A percentile compares a stretch with the other conserved stretches of the same genome.
These are phyloP conservation scores for Melastoma malabathricum DNA, from an alignment of 345 rosid species.

Conservation along the genomic window DNA sequence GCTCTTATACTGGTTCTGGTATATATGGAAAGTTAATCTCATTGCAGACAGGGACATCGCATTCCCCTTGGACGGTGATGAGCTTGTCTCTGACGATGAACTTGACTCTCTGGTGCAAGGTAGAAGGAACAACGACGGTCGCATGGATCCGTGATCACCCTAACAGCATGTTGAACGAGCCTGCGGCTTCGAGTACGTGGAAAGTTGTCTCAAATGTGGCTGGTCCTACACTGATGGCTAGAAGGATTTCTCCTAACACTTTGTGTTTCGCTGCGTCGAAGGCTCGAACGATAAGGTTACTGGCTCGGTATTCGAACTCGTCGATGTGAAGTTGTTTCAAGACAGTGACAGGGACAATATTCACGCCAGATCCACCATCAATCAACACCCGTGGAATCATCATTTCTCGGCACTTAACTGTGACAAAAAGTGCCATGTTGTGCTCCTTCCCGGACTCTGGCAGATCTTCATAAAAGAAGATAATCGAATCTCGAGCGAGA, in stretches of 20 bases:
- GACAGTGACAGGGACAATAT: neutral
- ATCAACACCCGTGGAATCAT: neutral
- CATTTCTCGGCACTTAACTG: neutral
- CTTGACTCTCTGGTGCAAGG: neutral
- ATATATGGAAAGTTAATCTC: neutral
- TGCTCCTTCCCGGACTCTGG: neutral
- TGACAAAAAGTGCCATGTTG: neutral
- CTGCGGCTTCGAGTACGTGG: neutral
- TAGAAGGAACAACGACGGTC: neutral
- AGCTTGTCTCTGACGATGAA: neutral
- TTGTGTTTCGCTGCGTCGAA: neutral
- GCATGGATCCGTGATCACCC: neutral
- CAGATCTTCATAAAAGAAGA: neutral
- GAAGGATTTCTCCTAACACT: neutral
- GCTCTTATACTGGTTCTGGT: neutral
- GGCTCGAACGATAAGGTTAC: neutral
- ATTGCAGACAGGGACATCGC: neutral
- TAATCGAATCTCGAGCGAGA: neutral
- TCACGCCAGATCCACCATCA: neutral
- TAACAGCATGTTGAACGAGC: neutral
- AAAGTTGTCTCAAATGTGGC: neutral
- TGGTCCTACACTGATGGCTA: neutral
- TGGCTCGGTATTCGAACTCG: neutral
- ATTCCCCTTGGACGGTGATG: neutral
- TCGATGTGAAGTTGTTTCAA: neutral